Evolutionary conservation across 2,329 filamentous ascomycete species (phyloP).

Genomic region (Magnaporthiopsis incrustans): DNA sequence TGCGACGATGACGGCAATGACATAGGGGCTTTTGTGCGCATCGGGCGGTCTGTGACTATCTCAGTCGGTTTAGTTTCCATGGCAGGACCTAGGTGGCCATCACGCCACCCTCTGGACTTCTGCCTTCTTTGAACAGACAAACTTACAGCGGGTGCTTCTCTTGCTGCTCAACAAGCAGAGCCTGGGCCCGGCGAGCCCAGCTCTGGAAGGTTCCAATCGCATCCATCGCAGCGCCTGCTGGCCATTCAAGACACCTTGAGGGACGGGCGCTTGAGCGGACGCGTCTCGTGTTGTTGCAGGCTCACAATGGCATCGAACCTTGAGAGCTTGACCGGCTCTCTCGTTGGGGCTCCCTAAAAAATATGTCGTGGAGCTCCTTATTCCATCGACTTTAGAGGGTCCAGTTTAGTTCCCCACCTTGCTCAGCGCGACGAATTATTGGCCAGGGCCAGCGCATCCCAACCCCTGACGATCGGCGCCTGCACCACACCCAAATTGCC

Average conservation of each 20-base stretch:
- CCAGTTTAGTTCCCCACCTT: not conserved
- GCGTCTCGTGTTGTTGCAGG: not conserved
- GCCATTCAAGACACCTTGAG: not conserved
- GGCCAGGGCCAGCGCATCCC: not conserved
- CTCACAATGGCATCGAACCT: not conserved
- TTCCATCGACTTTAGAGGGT: not conserved
- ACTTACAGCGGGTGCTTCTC: not conserved
- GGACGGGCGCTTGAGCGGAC: not conserved
- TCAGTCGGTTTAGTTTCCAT: not conserved
- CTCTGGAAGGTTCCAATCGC: constrained; percentile 3
- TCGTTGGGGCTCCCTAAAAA: not conserved
- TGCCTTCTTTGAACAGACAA: not conserved
- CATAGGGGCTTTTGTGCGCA: not conserved
- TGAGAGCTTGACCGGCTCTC: not conserved
- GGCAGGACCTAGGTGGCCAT: not conserved
- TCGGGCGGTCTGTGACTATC: not conserved
- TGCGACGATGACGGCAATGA: not conserved
- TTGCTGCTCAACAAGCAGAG: constrained; percentile 1
- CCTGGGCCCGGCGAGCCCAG: constrained; percentile 6
- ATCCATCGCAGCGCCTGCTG: not conserved
- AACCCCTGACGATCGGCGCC: not conserved
- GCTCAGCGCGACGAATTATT: not conserved
- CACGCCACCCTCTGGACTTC: not conserved
- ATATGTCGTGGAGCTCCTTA: not conserved
- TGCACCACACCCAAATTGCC: too few relatives aligned